Evolutionary conservation across 768 basidiomycete genomes (phyloP).

Genomic region (Termitomyces sp.): DNA sequence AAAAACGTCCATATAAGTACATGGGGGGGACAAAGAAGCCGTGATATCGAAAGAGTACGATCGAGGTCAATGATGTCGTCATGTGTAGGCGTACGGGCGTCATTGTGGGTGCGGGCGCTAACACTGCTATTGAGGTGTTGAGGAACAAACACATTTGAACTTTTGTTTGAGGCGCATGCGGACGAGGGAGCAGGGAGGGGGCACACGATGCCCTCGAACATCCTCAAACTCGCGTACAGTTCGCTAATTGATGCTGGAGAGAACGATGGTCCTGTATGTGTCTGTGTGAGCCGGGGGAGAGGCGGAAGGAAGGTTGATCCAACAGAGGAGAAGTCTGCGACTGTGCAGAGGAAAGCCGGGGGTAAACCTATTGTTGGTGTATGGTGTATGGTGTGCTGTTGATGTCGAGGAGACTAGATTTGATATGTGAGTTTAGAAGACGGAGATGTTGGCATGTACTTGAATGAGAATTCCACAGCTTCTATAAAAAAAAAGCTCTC

Average conservation of each 20-base stretch:
- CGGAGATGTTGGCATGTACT: too few species aligned
- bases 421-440: constrained; percentile 48
- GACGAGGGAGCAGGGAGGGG: not conserved
- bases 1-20: too few species aligned
- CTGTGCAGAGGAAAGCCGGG: too few species aligned
- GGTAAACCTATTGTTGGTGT: constrained; percentile 18
- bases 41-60: too few species aligned
- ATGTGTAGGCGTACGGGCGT: too few species aligned
- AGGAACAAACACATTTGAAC: not conserved
- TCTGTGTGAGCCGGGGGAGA: constrained; percentile 15
- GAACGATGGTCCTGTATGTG: not conserved
- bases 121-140: too few species aligned
- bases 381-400: constrained; percentile 15
- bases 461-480: constrained; percentile 55
- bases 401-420: constrained; percentile 49
- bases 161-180: not conserved
- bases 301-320: not conserved
- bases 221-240: constrained; percentile 32
- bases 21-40: too few species aligned
- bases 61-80: too few species aligned
- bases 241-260: constrained; percentile 15
- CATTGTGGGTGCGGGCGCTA: too few species aligned
- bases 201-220: constrained; percentile 22
- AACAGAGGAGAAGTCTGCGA: too few species aligned
- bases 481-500: constrained; percentile 58